phyloP scores from a whole-genome alignment of 176 grass and related monocot species.

The Pharus latifolius region DNA sequence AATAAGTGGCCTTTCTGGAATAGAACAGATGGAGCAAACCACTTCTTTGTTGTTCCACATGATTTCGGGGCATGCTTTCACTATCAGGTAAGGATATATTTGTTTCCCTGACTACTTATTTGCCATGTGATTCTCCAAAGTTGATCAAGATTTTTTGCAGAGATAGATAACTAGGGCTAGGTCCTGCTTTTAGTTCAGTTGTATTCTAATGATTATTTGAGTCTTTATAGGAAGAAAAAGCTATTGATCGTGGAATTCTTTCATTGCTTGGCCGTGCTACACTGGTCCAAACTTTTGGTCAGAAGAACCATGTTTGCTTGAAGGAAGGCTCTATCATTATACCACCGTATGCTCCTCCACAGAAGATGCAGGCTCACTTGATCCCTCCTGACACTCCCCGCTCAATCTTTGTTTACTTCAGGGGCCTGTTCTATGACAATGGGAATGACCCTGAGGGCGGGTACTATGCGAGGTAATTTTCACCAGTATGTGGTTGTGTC shows the following conservation, averaged over 20 bases:
- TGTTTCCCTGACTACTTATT: neutral
- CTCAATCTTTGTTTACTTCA: constrained; percentile 84
- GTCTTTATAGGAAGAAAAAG: constrained; percentile 63
- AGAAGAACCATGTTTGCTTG: constrained; percentile 82
- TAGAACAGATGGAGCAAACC: constrained; percentile 73
- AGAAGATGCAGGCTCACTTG: constrained; percentile 89
- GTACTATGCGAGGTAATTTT: constrained; percentile 66
- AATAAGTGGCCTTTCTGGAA: constrained; percentile 86
- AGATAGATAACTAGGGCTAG: neutral
- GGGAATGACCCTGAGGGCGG: constrained; percentile 87
- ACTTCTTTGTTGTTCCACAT: constrained; percentile 80
- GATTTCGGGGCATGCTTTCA: constrained; percentile 90
- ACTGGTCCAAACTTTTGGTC: constrained; percentile 76
- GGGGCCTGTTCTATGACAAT: constrained; percentile 75
- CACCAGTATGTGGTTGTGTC: neutral
- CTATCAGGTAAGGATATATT: constrained; percentile 56
- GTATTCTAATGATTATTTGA: neutral
- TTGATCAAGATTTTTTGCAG: constrained; percentile 1
- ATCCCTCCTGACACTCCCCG: constrained; percentile 57
- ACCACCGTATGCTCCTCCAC: constrained; percentile 79
- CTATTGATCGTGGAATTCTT: constrained; percentile 69
- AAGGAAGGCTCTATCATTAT: constrained; percentile 84
- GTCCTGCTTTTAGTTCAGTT: neutral
- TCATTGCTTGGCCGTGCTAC: constrained; percentile 56
- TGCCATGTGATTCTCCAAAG: neutral